phyloP scores from a whole-genome alignment of 176 grass and related monocot species.

The Oryza meyeriana region DNA sequence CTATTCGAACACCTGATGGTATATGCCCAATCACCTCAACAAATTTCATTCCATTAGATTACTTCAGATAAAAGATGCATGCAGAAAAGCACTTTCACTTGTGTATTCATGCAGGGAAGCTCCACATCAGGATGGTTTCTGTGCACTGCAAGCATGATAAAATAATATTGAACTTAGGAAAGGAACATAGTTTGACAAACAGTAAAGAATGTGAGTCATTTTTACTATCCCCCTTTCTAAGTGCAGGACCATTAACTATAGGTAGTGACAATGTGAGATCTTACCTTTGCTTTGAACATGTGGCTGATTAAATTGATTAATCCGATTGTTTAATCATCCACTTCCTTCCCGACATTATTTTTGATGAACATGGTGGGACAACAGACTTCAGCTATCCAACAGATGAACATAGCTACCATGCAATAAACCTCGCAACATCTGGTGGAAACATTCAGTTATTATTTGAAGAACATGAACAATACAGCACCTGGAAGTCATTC shows the following conservation, averaged over 20 bases:
- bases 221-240: neutral
- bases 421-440: constrained; percentile 42
- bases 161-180: constrained; percentile 47
- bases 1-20: constrained; percentile 40
- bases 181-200: constrained; percentile 41
- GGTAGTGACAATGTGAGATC: neutral
- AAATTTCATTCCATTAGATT: neutral
- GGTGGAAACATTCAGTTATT: constrained; percentile 50
- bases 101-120: constrained; percentile 35
- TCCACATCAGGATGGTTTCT: constrained; percentile 50
- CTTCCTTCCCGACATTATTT: constrained; percentile 45
- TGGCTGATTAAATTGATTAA: neutral
- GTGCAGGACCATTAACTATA: neutral
- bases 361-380: constrained; percentile 31
- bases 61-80: neutral
- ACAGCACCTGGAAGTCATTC: constrained; percentile 51
- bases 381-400: constrained; percentile 34
- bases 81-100: neutral
- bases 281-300: constrained; percentile 3
- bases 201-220: constrained; percentile 48
- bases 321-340: neutral
- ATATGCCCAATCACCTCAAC: neutral
- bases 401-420: constrained; percentile 20
- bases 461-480: constrained; percentile 52
- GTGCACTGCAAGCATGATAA: constrained; percentile 36